Evolutionary conservation across 164 flowering plant genomes (phyloP).

Genomic region (Paratinospora sagittata): DNA sequence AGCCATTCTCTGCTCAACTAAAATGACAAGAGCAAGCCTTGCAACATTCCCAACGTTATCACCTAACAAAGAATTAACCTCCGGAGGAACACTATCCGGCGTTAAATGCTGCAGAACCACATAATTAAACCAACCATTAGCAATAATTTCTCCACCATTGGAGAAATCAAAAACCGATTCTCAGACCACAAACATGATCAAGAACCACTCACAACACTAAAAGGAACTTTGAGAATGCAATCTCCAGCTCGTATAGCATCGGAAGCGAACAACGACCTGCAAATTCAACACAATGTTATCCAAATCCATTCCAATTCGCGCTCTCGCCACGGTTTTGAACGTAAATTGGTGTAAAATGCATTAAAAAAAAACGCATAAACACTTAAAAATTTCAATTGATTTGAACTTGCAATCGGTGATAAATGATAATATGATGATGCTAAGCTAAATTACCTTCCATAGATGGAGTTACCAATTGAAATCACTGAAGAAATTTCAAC

Average conservation of each 20-base stretch:
- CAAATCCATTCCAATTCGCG: too few relatives aligned
- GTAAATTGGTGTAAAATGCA: too few relatives aligned
- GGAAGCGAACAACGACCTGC: conserved; percentile 33
- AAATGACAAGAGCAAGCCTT: conserved; percentile 59
- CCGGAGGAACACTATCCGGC: conserved; percentile 47
- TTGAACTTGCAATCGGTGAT: neutral
- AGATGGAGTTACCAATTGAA: conserved; percentile 52
- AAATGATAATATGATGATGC: neutral
- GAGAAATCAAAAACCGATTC: neutral
- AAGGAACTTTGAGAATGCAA: conserved; percentile 68
- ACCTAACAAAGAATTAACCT: conserved; percentile 32
- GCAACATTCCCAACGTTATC: conserved; percentile 45
- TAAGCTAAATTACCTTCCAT: conserved; percentile 53
- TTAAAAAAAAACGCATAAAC: too few relatives aligned
- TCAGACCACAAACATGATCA: neutral
- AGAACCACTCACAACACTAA: conserved; percentile 39
- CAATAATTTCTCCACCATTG: neutral
- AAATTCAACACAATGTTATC: neutral
- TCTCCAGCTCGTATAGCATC: conserved; percentile 42
- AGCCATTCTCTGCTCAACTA: conserved; percentile 56
- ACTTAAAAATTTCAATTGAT: neutral
- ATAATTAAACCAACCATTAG: neutral
- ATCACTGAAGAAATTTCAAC: conserved; percentile 51
- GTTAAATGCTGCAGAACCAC: conserved; percentile 51
- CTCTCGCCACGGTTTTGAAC: neutral